Evolutionary conservation across 1,139 yeast species (phyloP).

Genomic region (Taphrina flavorubra): DNA sequence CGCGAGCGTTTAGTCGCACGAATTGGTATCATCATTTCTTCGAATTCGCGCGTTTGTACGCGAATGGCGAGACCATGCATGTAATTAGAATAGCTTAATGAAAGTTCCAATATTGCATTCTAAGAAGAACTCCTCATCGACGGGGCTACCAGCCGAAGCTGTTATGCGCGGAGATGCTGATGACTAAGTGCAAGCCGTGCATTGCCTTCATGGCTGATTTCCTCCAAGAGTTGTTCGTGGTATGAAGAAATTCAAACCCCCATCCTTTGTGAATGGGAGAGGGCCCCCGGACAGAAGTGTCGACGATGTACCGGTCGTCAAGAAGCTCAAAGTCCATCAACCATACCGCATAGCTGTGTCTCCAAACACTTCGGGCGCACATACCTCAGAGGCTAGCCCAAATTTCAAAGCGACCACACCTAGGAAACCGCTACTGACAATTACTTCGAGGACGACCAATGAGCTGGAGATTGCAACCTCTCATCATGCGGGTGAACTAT

Average conservation of each 20-base stretch:
- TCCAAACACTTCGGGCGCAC: not conserved
- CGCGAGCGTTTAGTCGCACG: not conserved
- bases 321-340: conserved; percentile 5
- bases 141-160: no score
- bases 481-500: not conserved
- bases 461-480: not conserved
- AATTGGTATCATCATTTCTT: no score
- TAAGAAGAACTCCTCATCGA: no score
- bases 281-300: not conserved
- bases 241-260: conserved; percentile 31
- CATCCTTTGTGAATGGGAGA: conserved; percentile 22
- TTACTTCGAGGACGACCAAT: conserved; percentile 10
- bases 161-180: no score
- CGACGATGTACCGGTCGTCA: not conserved
- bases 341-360: not conserved
- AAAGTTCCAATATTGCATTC: no score
- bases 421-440: conserved; percentile 32
- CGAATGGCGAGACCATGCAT: conserved; percentile 10
- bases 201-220: no score
- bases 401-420: not conserved
- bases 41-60: conserved; percentile 2
- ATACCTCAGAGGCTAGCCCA: not conserved
- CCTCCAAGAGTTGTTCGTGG: not conserved
- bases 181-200: no score
- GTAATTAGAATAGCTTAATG: no score